These are phyloP conservation scores for Aspergillus nomiae DNA, from an alignment of 2,329 filamentous ascomycete species.

Conservation along the genomic window DNA sequence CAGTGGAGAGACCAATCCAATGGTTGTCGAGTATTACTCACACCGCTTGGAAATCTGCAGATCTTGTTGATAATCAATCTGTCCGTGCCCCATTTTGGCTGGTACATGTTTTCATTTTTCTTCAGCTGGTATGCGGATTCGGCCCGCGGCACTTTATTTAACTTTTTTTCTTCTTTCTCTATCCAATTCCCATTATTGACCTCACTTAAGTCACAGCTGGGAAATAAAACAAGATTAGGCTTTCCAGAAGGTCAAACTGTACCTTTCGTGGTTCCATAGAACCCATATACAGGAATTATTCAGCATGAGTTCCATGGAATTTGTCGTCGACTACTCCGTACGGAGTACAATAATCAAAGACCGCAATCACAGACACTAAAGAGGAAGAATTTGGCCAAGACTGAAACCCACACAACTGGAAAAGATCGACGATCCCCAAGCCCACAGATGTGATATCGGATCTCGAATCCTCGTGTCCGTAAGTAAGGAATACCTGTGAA, in stretches of 20 bases:
- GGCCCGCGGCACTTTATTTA: neutral
- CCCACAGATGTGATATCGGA: neutral
- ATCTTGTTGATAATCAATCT: neutral
- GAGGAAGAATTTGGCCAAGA: neutral
- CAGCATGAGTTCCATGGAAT: neutral
- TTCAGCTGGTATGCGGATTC: neutral
- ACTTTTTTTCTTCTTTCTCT: neutral
- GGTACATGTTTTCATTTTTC: neutral
- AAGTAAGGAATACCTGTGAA: too few species aligned
- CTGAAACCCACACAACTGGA: neutral
- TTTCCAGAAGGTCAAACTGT: neutral
- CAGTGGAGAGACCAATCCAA: neutral
- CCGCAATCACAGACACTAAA: neutral
- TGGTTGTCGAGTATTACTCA: neutral
- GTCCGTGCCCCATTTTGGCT: neutral
- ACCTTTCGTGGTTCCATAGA: neutral
- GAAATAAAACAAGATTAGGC: neutral
- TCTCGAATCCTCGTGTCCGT: too few species aligned
- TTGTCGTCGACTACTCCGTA: too few species aligned
- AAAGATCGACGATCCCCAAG: neutral
- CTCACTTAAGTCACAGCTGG: neutral
- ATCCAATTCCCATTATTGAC: neutral
- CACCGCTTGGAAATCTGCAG: neutral
- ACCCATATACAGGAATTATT: neutral
- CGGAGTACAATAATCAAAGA: neutral